These are phyloP conservation scores for Scedosporium boydii DNA, from an alignment of 2,329 filamentous ascomycete species.

Conservation along the genomic window DNA sequence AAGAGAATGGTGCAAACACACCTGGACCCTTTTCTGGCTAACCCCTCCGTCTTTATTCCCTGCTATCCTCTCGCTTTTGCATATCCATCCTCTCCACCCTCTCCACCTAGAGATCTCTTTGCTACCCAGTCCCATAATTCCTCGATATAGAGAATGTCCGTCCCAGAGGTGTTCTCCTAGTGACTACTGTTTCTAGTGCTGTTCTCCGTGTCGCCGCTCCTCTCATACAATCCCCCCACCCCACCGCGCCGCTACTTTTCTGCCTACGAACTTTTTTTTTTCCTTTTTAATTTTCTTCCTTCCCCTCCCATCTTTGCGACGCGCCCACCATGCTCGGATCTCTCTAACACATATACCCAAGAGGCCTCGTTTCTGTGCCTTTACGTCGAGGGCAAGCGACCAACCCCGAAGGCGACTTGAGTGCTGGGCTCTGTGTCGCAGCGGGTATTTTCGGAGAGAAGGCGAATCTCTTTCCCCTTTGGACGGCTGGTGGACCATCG, in stretches of 20 bases:
- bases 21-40: background rate
- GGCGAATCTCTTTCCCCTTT: background rate
- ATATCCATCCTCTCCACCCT: background rate
- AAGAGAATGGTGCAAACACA: background rate
- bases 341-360: background rate
- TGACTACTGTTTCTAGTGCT: background rate
- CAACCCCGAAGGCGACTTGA: background rate
- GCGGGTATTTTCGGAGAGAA: conserved; percentile 1
- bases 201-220: no score
- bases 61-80: background rate
- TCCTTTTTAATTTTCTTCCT: background rate
- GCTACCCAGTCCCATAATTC: background rate
- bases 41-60: background rate
- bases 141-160: background rate
- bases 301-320: background rate
- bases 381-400: conserved; percentile 2
- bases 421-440: background rate
- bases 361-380: conserved; percentile 8
- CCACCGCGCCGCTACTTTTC: no score
- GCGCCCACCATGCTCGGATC: background rate
- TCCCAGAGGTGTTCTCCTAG: background rate
- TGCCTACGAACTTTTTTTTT: background rate
- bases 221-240: no score
- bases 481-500: background rate
- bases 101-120: background rate